Percentiles rank a stretch among this genome's conserved stretches.
phyloP scores from a whole-genome alignment of 2,329 filamentous ascomycete species.

The Talaromyces sp. region DNA sequence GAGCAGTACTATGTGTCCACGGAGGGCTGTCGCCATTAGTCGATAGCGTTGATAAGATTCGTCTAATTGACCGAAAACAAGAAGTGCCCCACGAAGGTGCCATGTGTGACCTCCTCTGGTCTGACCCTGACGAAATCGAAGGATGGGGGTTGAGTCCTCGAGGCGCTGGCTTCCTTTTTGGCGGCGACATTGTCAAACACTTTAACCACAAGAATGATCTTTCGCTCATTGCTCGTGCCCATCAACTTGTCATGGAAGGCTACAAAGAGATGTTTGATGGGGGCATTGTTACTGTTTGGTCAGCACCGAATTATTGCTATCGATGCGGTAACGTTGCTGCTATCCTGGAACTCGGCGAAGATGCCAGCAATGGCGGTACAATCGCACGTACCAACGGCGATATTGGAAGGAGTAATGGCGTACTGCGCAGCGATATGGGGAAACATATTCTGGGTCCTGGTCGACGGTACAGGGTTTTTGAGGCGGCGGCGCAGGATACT shows the following conservation, averaged over 20 bases:
- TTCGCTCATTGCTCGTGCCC: constrained; percentile 84
- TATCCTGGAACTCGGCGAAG: constrained; percentile 87
- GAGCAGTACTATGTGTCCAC: constrained; percentile 91
- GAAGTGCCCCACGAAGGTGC: constrained; percentile 97
- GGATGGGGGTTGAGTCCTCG: constrained; percentile 94
- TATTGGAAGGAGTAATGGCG: constrained; percentile 42
- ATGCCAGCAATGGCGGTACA: constrained; percentile 70
- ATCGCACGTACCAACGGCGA: constrained; percentile 60
- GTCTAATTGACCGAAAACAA: constrained; percentile 91
- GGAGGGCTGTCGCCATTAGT: constrained; percentile 88
- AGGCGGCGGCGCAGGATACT: constrained; percentile 92
- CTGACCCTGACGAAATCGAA: constrained; percentile 95
- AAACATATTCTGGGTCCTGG: constrained; percentile 66
- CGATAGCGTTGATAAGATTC: constrained; percentile 92
- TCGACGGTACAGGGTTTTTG: constrained; percentile 88
- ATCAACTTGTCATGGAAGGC: constrained; percentile 98
- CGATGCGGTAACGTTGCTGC: constrained; percentile 93
- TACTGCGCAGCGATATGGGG: constrained; percentile 47
- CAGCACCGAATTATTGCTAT: constrained; percentile 94
- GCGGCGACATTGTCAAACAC: constrained; percentile 87
- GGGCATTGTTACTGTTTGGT: constrained; percentile 98
- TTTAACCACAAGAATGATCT: constrained; percentile 96
- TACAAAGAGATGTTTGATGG: constrained; percentile 99
- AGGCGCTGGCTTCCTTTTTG: constrained; percentile 92
- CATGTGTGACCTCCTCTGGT: constrained; percentile 99